Conservation (phyloP, 1,139 yeast species). For the Saccharomyces hybrid region DNA sequence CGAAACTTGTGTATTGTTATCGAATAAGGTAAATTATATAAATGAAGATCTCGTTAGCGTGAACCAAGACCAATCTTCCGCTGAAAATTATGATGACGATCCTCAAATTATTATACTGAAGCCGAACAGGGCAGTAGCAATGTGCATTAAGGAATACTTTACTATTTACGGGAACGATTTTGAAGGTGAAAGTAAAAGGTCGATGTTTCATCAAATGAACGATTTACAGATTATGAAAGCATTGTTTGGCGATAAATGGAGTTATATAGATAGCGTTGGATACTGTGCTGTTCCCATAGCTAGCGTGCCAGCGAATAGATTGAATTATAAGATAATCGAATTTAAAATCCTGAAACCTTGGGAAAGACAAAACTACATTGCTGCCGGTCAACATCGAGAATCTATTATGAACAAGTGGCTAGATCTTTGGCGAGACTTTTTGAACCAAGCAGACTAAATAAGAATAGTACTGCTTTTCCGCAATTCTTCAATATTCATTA, state of each 20-base stretch:
- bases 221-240: slow-evolving; percentile 23
- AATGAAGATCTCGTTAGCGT: background rate
- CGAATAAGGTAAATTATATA: slow-evolving; percentile 7
- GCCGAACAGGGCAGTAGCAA: slow-evolving; percentile 27
- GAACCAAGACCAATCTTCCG: background rate
- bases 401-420: slow-evolving; percentile 7
- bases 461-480: background rate
- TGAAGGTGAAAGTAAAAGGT: slow-evolving; percentile 14
- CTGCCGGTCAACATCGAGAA: slow-evolving; percentile 1
- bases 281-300: slow-evolving; percentile 9
- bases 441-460: background rate
- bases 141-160: slow-evolving; percentile 31
- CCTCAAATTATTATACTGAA: slow-evolving; percentile 23
- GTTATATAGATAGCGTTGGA: slow-evolving; percentile 20
- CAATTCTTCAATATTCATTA: background rate
- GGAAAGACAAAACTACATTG: slow-evolving; percentile 5
- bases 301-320: background rate
- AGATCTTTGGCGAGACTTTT: slow-evolving; percentile 7
- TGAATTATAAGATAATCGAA: slow-evolving; percentile 9
- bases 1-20: slow-evolving; percentile 22
- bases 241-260: slow-evolving; percentile 29
- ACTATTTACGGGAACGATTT: slow-evolving; percentile 24
- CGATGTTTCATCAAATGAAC: slow-evolving; percentile 13
- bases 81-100: slow-evolving; percentile 3
- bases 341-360: slow-evolving; percentile 14